Percentiles rank a stretch among this genome's conserved stretches.
Conservation (phyloP, 345 rosid genomes). For the Acer campestre region DNA sequence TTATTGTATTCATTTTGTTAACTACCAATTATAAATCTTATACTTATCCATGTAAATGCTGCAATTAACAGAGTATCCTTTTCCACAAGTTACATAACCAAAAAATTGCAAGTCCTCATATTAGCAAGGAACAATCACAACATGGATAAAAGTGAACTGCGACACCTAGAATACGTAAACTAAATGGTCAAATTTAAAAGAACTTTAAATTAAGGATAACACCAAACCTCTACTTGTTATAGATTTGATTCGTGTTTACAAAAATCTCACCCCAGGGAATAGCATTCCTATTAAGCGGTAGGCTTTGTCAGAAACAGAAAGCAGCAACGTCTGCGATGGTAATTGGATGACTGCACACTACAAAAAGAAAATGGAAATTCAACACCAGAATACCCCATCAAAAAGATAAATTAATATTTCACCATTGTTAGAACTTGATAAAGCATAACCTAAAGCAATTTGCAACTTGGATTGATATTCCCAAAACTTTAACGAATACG, state of each 20-base stretch:
- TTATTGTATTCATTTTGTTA: background rate
- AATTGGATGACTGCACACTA: constrained; percentile 98
- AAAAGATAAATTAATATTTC: background rate
- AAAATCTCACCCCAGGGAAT: constrained; percentile 85
- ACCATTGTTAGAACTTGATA: constrained; percentile 6
- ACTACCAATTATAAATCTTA: background rate
- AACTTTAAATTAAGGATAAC: background rate
- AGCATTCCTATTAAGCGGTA: constrained; percentile 97
- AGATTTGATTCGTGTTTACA: constrained; percentile 13
- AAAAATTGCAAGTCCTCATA: background rate
- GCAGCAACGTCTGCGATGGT: constrained; percentile 90
- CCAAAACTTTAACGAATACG: background rate
- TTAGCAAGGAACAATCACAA: background rate
- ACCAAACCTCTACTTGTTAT: background rate
- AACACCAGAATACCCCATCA: constrained; percentile 25
- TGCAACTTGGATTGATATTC: background rate
- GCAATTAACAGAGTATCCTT: background rate
- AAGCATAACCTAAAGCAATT: constrained; percentile 11
- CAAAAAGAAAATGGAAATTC: constrained; percentile 12
- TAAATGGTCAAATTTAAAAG: background rate
- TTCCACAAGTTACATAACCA: background rate
- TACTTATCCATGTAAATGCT: background rate
- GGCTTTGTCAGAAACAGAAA: constrained; percentile 91
- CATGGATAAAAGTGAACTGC: background rate
- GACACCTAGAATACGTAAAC: background rate